phyloP scores from a whole-genome alignment of 1,139 yeast genomes.

The Kazachstania sp. region DNA sequence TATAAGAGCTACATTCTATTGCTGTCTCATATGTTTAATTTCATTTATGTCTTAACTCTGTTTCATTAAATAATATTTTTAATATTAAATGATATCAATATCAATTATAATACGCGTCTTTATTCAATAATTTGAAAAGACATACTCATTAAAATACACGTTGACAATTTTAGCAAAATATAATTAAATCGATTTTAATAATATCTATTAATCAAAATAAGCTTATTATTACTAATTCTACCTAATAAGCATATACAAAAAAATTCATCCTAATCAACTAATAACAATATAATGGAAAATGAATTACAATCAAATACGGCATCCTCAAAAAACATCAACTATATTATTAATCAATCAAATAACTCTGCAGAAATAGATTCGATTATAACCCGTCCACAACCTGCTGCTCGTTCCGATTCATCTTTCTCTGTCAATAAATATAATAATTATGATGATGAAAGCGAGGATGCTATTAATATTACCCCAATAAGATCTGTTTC shows the following conservation, averaged over 20 bases:
- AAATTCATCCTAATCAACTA: neutral
- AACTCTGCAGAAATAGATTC: neutral
- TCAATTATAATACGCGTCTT: too few species aligned
- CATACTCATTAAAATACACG: neutral
- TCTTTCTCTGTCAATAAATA: neutral
- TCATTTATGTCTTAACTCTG: too few species aligned
- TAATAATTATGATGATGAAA: too few species aligned
- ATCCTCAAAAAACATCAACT: neutral
- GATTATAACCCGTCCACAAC: neutral
- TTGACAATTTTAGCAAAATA: neutral
- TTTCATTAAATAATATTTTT: too few species aligned
- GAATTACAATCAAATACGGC: conserved; percentile 1
- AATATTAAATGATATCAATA: too few species aligned
- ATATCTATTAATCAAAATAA: too few species aligned
- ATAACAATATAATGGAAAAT: neutral
- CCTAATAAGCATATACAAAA: too few species aligned
- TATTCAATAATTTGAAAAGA: neutral
- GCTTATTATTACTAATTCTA: too few species aligned
- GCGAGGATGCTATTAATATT: neutral
- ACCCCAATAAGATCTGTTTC: neutral
- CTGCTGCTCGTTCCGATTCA: neutral
- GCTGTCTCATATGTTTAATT: too few species aligned
- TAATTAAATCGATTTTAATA: too few species aligned
- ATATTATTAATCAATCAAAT: neutral
- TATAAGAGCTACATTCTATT: too few species aligned